Base-by-base conservation (phyloP, 306 rosid genomes). In the Cicer yamashitae region DNA sequence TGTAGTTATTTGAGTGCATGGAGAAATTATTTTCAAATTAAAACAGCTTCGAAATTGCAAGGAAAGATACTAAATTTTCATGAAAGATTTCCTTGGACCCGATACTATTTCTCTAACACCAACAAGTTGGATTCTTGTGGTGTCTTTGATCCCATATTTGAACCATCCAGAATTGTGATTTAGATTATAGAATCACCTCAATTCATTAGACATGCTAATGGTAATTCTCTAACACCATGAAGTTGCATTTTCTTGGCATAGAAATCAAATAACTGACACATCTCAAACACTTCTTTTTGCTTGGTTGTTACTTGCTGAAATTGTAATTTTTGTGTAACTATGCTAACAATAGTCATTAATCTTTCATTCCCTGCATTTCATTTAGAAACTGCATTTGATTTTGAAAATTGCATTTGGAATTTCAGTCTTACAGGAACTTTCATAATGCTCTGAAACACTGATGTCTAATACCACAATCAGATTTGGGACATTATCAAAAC, bases 341-440 rank as follows among this genome's bases (percentile, higher is more conserved):
- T 40, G 7, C 54, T 18, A 64, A 43, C 9, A 41, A 17, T 22
- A 34, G 13, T 72, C 37, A 25, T 12, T 15, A 63, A n/a, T 64
- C 61, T 54, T 72, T 47, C 68, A 43, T 48, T 53, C 75, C 22
- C 60, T 46, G 38, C 62, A 53, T 47, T 53, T 12, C 18, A 73
- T 25, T 48, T 52, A 15, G 30, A 73, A 79, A 73, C 41, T n/a
- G 48, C 70, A 64, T 6, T 34, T 18, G 45, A 63, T 52, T 57
- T 64, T 65, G 20, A 56, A 41, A n/a, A 20, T 14, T 70, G 65
- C 70, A 73, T 67, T 73, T 57, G 8, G 37, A 75, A 51, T 30
- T 39, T 10, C 22, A 40, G 59, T 50, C 46, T 48, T 17, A 18
- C 59, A 37, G 6, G 69, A 58, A 59, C 58, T 50, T 56, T 6